Conservation (phyloP, 2,329 filamentous ascomycete genomes). For the Cadophora sp. region DNA sequence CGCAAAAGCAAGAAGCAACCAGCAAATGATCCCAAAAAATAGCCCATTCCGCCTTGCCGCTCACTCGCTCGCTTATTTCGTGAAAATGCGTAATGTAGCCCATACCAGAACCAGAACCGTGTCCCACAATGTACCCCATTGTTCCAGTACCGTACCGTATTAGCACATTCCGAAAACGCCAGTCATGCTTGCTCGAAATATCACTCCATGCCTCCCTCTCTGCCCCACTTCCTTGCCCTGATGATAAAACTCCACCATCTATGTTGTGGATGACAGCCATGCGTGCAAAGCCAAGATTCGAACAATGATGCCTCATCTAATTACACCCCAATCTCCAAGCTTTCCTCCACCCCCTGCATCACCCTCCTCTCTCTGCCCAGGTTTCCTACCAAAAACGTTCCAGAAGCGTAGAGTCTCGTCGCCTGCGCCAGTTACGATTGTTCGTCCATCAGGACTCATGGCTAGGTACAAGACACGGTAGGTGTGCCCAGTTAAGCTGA, state of each 20-base stretch:
- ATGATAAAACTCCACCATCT: constrained; percentile 3
- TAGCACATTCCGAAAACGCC: constrained; percentile 18
- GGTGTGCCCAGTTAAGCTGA: constrained; percentile 93
- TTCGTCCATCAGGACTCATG: constrained; percentile 95
- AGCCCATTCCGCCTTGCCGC: background rate
- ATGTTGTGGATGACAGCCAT: constrained; percentile 6
- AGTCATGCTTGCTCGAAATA: constrained; percentile 15
- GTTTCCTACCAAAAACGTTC: constrained; percentile 90
- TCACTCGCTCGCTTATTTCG: background rate
- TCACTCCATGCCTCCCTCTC: background rate
- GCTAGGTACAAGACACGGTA: constrained; percentile 95
- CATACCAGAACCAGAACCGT: constrained; percentile 10
- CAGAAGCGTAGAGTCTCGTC: constrained; percentile 97
- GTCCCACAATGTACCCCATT: constrained; percentile 10
- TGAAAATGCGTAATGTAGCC: constrained; percentile 5
- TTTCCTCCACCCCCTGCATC: constrained; percentile 65
- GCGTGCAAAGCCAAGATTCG: constrained; percentile 7
- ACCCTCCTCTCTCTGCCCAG: constrained; percentile 71
- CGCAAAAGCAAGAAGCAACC: background rate
- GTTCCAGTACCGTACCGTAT: constrained; percentile 9
- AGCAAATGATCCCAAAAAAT: constrained; percentile 16
- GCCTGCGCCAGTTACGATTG: constrained; percentile 93
- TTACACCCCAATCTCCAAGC: constrained; percentile 82
- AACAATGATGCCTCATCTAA: constrained; percentile 59
- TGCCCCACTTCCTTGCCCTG: background rate